Base-by-base conservation (phyloP, 768 basidiomycete species). In the Sarcomyxa edulis region DNA sequence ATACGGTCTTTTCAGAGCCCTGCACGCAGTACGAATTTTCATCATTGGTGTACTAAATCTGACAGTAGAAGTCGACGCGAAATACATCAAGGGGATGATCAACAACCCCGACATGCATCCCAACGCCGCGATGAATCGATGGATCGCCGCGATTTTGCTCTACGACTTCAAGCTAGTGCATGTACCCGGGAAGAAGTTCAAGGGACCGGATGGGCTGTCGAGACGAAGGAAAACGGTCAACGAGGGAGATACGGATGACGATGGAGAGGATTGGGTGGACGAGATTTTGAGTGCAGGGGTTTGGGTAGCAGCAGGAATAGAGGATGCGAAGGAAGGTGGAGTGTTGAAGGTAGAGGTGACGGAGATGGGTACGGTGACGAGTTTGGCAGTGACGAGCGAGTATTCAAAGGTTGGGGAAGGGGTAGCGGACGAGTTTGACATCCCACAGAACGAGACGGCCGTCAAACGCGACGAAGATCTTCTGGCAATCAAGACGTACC, bases 71-170 rank as follows among this genome's bases (percentile, higher is more conserved):
- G 37, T 38, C 37, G 35, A 37, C n/a, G 42, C 27, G n/a, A n/a
- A n/a, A n/a, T n/a, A 56, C 37, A 44, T 54, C 35, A 44, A 46
- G 21, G 49, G 48, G 0, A 54, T 54, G 53, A 14, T 48, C 33
- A 49, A 47, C 14, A 44, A 48, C n/a, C 54, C 47, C 2, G 54
- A 55, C 29, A 28, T 53, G 2, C 44, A 50, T 22, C 53, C 52
- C 0, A 57, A 51, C 18, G 35, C 52, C 41, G n/a, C n/a, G n/a
- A n/a, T n/a, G n/a, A 71, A 71, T 28, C 34, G 61, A 8, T 72
- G 70, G 70, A 66, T 72, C 23, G 55, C 57, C 0, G 57, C 47
- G 1, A 68, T 72, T 12, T 48, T 61, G 0, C 39, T 66, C 0
- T 70, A 65, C 40, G 43, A 59, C 24, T 65, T 68, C 48, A 46